Conservation (phyloP, 106 monocot genomes). For the Platanthera zijinensis region DNA sequence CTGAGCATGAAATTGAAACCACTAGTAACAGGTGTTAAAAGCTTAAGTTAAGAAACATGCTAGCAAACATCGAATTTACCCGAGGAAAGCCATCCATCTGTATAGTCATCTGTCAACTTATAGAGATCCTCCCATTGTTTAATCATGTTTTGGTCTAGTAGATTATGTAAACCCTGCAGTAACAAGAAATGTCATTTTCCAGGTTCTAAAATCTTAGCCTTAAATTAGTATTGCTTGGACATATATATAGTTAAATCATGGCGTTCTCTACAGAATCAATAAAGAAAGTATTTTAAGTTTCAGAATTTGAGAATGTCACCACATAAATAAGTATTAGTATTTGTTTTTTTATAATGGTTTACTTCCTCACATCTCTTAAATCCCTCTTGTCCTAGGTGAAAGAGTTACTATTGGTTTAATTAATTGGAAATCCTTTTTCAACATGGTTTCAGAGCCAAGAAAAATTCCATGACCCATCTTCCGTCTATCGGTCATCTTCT, state of each 20-base stretch:
- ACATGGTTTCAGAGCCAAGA: no score
- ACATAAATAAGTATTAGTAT: no score
- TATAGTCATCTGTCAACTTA: slow-evolving; percentile 58
- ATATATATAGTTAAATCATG: not conserved
- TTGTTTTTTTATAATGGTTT: no score
- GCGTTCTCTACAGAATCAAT: not conserved
- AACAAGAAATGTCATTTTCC: not conserved
- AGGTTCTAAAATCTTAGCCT: not conserved
- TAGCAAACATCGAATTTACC: slow-evolving; percentile 21
- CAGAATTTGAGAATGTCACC: not conserved
- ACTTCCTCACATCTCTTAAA: no score
- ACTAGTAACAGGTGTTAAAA: not conserved
- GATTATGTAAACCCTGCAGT: slow-evolving; percentile 54
- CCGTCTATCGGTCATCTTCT: no score
- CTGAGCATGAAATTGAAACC: not conserved
- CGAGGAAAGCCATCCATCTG: slow-evolving; percentile 88
- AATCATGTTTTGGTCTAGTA: slow-evolving; percentile 56
- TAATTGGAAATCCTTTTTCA: no score
- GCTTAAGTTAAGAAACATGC: not conserved
- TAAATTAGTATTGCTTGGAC: not conserved
- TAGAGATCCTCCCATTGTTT: slow-evolving; percentile 74
- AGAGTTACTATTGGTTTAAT: no score
- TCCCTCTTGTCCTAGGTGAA: no score
- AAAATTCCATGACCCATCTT: no score
- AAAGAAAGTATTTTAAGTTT: not conserved